A percentile compares a stretch with the other conserved stretches of the same genome.
Conservation (phyloP, 345 rosid genomes). For the Erucastrum elatum region DNA sequence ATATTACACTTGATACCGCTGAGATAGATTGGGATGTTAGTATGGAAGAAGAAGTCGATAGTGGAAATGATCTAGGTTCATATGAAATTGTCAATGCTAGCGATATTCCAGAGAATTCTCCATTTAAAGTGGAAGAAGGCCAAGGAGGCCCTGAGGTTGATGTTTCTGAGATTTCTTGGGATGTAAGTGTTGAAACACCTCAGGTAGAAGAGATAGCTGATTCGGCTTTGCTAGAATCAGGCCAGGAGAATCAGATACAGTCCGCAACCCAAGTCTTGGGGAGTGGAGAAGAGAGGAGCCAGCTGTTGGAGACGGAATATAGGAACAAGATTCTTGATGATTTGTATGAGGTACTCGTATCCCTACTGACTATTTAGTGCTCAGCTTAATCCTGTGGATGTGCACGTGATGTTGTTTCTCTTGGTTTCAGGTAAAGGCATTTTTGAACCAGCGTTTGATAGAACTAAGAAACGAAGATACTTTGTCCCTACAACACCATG, state of each 20-base stretch:
- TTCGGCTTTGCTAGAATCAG: conserved; percentile 38
- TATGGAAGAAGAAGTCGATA: conserved; percentile 74
- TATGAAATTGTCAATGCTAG: conserved; percentile 86
- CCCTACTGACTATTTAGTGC: not conserved
- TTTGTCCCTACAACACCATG: conserved; percentile 84
- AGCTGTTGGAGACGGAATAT: conserved; percentile 81
- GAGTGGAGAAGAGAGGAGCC: conserved; percentile 64
- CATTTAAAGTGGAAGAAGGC: conserved; percentile 44
- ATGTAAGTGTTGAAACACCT: conserved; percentile 87
- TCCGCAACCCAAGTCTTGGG: conserved; percentile 42
- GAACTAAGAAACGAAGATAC: conserved; percentile 79
- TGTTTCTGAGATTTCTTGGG: conserved; percentile 81
- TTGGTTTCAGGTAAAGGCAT: conserved; percentile 73
- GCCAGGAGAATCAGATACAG: conserved; percentile 44
- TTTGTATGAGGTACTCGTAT: conserved; percentile 67
- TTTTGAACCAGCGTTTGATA: conserved; percentile 69
- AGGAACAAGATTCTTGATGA: conserved; percentile 93
- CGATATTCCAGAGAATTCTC: conserved; percentile 55
- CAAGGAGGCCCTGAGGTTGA: conserved; percentile 46
- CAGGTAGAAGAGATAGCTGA: conserved; percentile 67
- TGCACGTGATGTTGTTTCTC: conserved; percentile 15
- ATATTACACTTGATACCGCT: conserved; percentile 72
- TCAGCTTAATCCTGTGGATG: not conserved
- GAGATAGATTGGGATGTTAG: conserved; percentile 97
- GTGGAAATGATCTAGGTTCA: conserved; percentile 81